Base-by-base conservation (phyloP, 257 asterid species). In the Leptodermis oblonga region DNA sequence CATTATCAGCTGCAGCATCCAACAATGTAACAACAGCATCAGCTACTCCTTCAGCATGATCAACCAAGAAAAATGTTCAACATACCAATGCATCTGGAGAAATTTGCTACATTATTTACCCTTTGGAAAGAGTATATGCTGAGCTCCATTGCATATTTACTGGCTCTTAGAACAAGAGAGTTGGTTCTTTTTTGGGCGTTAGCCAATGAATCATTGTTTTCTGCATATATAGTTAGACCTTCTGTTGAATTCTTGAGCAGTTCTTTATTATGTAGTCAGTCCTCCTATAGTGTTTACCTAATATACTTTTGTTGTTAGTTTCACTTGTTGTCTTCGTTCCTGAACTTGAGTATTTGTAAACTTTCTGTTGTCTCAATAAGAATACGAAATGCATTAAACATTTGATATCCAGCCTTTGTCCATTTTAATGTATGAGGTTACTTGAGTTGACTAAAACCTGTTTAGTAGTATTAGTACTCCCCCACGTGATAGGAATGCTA, bases 21-120 rank as follows among this genome's bases (percentile, higher is more conserved):
- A 78, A 85, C 25, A 36, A 76, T 36, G 17, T 86, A 3, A 54
- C 87, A 9, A 70, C 79, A 17, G 45, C 80, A 67, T 80, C 83
- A 51, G 76, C 85, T 41, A 75, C 85, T 23, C 85, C 87, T 68
- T 84, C 83, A 0, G 82, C 86, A 36, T 84, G 77, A 79, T 59
- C 55, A 63, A 22, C 8, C 8, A 1, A 43, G 20, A 54, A 22
- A n/a, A 48, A 56, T 43, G 22, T 36, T n/a, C n/a, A n/a, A n/a
- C n/a, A n/a, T n/a, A n/a, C n/a, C n/a, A n/a, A n/a, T n/a, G n/a
- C n/a, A 71, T 41, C 46, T 34, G 26, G 7, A 62, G 25, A 61
- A 56, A 42, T 70, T 7, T 54, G n/a, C 34, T 13, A n/a, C 15
- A 22, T 36, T 30, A n/a, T n/a, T n/a, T n/a, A n/a, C 11, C 63